Conservation (phyloP, 1,139 yeast species). For the Debaryomyces coudertii region DNA sequence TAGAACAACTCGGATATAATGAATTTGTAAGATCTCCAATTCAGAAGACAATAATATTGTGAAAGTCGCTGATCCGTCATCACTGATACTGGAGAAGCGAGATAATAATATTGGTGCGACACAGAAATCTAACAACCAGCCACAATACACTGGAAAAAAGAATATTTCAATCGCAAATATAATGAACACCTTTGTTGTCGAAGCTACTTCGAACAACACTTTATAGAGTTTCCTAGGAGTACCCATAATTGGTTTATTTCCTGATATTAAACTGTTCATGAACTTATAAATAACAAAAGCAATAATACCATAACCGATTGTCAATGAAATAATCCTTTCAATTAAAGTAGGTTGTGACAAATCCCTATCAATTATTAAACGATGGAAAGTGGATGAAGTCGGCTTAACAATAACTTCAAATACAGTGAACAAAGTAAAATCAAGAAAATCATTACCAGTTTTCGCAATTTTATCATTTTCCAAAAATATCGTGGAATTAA, state of each 20-base stretch:
- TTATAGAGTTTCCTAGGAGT: conserved; percentile 52
- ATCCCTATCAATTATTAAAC: conserved; percentile 23
- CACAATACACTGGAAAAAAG: conserved; percentile 86
- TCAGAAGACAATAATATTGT: conserved; percentile 31
- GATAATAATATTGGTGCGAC: conserved; percentile 54
- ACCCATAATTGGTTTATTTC: conserved; percentile 51
- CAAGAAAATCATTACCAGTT: conserved; percentile 18
- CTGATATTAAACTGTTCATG: conserved; percentile 40
- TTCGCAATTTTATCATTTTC: conserved; percentile 7
- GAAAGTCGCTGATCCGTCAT: conserved; percentile 18
- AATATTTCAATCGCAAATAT: conserved; percentile 80
- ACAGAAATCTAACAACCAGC: conserved; percentile 73
- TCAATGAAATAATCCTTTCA: conserved; percentile 39
- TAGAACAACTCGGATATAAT: conserved; percentile 26
- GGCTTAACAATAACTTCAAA: conserved; percentile 22
- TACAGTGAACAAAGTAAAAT: conserved; percentile 14
- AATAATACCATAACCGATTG: conserved; percentile 43
- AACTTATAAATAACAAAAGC: conserved; percentile 30
- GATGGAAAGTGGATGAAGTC: conserved; percentile 17
- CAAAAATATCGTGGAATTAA: conserved; percentile 4
- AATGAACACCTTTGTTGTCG: conserved; percentile 70
- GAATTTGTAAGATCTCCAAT: conserved; percentile 23
- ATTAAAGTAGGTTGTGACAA: conserved; percentile 23
- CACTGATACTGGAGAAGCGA: conserved; percentile 17
- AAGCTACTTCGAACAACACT: conserved; percentile 52